These are phyloP conservation scores for Gossypium lobatum DNA, from an alignment of 441 rosid genomes.

Conservation along the genomic window DNA sequence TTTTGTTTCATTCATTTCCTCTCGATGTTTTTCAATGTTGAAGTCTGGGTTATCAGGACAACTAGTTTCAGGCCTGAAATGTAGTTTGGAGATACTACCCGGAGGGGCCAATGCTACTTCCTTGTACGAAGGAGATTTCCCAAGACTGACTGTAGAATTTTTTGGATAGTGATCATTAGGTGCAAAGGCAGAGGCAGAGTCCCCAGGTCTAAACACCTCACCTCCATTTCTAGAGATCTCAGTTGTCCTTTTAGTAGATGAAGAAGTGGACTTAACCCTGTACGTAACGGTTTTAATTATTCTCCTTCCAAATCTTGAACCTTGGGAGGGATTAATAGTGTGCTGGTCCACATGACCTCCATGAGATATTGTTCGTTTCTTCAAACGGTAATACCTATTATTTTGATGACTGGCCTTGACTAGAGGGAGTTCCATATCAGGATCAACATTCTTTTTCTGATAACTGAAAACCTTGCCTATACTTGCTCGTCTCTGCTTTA, in stretches of 20 bases:
- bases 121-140: conserved; percentile 93
- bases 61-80: conserved; percentile 51
- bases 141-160: conserved; percentile 53
- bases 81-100: conserved; percentile 72
- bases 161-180: conserved; percentile 38
- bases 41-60: conserved; percentile 39
- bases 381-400: conserved; percentile 58
- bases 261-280: conserved; percentile 68
- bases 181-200: conserved; percentile 35
- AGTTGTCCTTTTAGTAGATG: conserved; percentile 37
- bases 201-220: conserved; percentile 33
- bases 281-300: conserved; percentile 73
- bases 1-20: conserved; percentile 29
- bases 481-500: conserved; percentile 83
- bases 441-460: conserved; percentile 68
- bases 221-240: conserved; percentile 38
- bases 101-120: conserved; percentile 98
- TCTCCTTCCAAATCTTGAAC: conserved; percentile 76
- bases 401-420: conserved; percentile 54
- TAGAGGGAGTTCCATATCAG: conserved; percentile 46
- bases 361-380: conserved; percentile 63
- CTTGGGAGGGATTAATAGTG: conserved; percentile 42
- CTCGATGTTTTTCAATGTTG: conserved; percentile 28
- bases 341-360: conserved; percentile 62
- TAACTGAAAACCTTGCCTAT: conserved; percentile 62